Percentiles rank a stretch among this genome's conserved stretches.
Evolutionary conservation across 768 basidiomycete genomes (phyloP).

Genomic region (Daedaleopsis sinensis): DNA sequence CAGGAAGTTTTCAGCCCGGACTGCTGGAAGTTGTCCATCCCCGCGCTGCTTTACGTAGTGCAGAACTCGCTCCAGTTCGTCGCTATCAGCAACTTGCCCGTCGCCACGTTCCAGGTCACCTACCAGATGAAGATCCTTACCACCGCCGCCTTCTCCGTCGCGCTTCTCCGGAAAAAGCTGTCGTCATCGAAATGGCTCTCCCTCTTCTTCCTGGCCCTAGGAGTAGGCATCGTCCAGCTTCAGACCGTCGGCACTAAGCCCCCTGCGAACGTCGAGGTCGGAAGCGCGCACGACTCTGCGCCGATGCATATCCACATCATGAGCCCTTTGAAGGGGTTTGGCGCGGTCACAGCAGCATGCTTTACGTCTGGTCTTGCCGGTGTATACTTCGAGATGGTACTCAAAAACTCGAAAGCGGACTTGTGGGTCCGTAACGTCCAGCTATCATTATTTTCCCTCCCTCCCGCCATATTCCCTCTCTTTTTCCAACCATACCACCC

Average conservation of each 20-base stretch:
- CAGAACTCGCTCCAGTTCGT: conserved; percentile 98
- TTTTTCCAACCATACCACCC: conserved; percentile 48
- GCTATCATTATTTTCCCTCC: conserved; percentile 84
- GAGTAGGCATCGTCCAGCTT: conserved; percentile 94
- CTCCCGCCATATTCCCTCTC: conserved; percentile 86
- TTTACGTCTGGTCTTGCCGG: conserved; percentile 90
- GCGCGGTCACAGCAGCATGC: conserved; percentile 83
- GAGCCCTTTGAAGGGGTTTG: conserved; percentile 81
- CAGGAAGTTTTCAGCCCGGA: conserved; percentile 85
- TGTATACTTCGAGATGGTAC: conserved; percentile 93
- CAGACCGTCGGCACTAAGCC: conserved; percentile 52
- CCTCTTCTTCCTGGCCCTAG: conserved; percentile 85
- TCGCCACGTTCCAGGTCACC: conserved; percentile 96
- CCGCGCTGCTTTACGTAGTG: conserved; percentile 92
- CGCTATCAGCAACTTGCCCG: conserved; percentile 92
- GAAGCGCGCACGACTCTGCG: conserved; percentile 69
- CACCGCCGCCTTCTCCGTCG: conserved; percentile 90
- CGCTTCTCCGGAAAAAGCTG: conserved; percentile 77
- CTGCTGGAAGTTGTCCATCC: conserved; percentile 98
- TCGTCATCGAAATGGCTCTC: conserved; percentile 82
- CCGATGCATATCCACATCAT: conserved; percentile 68
- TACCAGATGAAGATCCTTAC: conserved; percentile 99
- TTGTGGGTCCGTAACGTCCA: conserved; percentile 93
- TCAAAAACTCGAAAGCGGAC: conserved; percentile 82
- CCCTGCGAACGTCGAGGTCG: conserved; percentile 48